These are phyloP conservation scores for Calonectria pseudoreteaudii DNA, from an alignment of 2,329 filamentous ascomycete species.

Conservation along the genomic window DNA sequence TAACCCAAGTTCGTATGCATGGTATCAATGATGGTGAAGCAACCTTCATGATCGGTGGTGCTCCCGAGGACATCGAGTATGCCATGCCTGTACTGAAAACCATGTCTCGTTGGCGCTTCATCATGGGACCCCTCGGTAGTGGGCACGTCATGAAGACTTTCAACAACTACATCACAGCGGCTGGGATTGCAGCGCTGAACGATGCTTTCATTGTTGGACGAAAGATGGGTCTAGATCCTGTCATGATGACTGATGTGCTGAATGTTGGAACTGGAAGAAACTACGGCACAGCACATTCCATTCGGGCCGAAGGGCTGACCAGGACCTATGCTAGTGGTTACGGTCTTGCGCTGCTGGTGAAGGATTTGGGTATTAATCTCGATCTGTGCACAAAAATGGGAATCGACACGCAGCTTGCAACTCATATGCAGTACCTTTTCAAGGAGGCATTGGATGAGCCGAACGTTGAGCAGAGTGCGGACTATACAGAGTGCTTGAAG, in stretches of 20 bases:
- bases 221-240: conserved; percentile 1
- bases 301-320: neutral
- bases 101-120: conserved; percentile 1
- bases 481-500: neutral
- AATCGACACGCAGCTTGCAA: neutral
- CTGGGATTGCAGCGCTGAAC: neutral
- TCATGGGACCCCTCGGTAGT: neutral
- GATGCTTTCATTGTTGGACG: neutral
- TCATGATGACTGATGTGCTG: neutral
- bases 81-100: neutral
- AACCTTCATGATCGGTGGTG: neutral
- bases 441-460: conserved; percentile 1
- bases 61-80: neutral
- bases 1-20: conserved; percentile 1
- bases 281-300: neutral
- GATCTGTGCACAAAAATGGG: neutral
- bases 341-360: neutral
- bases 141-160: conserved; percentile 2
- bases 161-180: conserved; percentile 2
- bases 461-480: neutral
- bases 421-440: neutral
- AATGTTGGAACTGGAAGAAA: neutral
- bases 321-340: neutral
- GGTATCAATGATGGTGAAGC: conserved; percentile 3
- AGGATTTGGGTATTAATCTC: neutral